Percentiles rank a stretch among this genome's conserved stretches.
Evolutionary conservation across 352 stramenopile genomes (phyloP).

Genomic region (Phytophthora megakarya): DNA sequence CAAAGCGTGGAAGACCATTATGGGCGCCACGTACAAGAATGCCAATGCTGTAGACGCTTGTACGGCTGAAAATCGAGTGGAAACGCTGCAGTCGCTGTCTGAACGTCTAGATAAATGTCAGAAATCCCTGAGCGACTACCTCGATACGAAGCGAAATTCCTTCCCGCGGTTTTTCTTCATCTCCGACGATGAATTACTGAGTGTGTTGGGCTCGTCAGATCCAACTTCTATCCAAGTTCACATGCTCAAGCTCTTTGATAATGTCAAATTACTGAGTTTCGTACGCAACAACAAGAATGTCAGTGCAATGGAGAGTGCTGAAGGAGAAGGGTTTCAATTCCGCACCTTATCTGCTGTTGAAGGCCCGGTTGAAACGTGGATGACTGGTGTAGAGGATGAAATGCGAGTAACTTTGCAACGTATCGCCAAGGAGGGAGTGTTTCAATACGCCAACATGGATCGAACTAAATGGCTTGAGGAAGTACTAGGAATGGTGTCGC

Average conservation of each 20-base stretch:
- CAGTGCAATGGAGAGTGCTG: slow-evolving; percentile 89
- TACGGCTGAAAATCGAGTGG: slow-evolving; percentile 86
- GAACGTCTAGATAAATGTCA: slow-evolving; percentile 92
- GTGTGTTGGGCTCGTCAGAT: slow-evolving; percentile 91
- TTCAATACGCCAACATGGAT: slow-evolving; percentile 89
- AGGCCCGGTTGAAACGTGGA: slow-evolving; percentile 93
- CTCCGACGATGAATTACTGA: slow-evolving; percentile 93
- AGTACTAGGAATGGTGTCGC: slow-evolving; percentile 91
- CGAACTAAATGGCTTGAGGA: slow-evolving; percentile 89
- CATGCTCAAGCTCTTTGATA: slow-evolving; percentile 96
- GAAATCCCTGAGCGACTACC: slow-evolving; percentile 90
- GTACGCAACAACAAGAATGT: slow-evolving; percentile 90
- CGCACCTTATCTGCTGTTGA: slow-evolving; percentile 81
- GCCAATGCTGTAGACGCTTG: slow-evolving; percentile 91
- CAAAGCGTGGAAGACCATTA: slow-evolving; percentile 94
- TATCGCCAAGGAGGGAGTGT: slow-evolving; percentile 94
- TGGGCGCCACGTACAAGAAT: slow-evolving; percentile 92
- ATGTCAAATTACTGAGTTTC: slow-evolving; percentile 93
- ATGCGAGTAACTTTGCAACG: slow-evolving; percentile 88
- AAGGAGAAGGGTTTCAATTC: slow-evolving; percentile 91
- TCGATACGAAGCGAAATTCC: slow-evolving; percentile 91
- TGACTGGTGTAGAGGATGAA: slow-evolving; percentile 92
- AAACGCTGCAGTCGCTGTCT: slow-evolving; percentile 87
- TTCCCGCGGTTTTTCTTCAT: slow-evolving; percentile 96
- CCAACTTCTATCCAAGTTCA: slow-evolving; percentile 93